Conservation (phyloP, 176 grass and related monocot genomes). For the Musa itinerans region DNA sequence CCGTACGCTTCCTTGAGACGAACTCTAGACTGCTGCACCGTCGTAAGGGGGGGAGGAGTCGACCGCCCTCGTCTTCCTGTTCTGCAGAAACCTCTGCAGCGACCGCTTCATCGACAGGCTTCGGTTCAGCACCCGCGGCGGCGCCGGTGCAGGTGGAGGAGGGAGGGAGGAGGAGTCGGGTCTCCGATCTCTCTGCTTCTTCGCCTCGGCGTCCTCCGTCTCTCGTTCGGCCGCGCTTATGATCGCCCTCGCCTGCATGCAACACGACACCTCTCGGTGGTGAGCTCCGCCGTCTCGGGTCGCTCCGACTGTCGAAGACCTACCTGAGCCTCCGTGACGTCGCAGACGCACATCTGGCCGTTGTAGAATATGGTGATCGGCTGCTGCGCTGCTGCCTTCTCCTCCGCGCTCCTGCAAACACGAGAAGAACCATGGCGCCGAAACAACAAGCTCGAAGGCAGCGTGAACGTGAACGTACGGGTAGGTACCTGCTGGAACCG, state of each 20-base stretch:
- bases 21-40: neutral
- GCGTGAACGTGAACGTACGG: neutral
- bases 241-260: slow-evolving; percentile 2
- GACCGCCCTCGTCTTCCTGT: slow-evolving; percentile 8
- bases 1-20: too few species aligned
- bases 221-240: neutral
- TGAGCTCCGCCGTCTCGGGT: neutral
- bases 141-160: neutral
- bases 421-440: neutral
- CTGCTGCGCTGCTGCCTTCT: neutral
- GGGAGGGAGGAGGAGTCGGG: neutral
- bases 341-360: neutral
- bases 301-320: neutral
- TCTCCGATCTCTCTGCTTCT: neutral
- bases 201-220: neutral
- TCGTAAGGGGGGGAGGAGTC: neutral
- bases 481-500: neutral
- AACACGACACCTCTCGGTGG: neutral
- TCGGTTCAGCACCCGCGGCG: neutral
- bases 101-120: slow-evolving; percentile 8
- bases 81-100: slow-evolving; percentile 11
- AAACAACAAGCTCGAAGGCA: neutral
- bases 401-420: neutral
- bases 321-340: neutral
- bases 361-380: slow-evolving; percentile 6